Evolutionary conservation across 2,329 filamentous ascomycete genomes (phyloP).

Genomic region (Aspergillus felis): DNA sequence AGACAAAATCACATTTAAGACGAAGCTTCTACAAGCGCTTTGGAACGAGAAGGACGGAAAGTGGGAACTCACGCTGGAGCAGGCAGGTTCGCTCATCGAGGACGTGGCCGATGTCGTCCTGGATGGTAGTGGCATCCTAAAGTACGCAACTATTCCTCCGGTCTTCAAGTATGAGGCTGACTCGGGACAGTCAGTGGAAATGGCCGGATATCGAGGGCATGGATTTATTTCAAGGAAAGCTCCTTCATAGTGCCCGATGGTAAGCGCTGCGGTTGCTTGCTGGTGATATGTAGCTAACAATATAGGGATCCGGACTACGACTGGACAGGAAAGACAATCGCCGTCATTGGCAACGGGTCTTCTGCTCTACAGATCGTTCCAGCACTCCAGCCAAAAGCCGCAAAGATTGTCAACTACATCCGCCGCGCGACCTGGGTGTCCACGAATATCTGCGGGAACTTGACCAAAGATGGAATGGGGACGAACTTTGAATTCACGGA

Average conservation of each 20-base stretch:
- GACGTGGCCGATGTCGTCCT: constrained; percentile 19
- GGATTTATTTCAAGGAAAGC: constrained; percentile 29
- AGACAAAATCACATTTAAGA: constrained; percentile 33
- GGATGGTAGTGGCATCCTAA: constrained; percentile 26
- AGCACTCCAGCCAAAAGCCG: constrained; percentile 11
- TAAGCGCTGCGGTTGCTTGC: background rate
- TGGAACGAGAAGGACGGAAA: constrained; percentile 28
- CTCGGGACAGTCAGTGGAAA: constrained; percentile 15
- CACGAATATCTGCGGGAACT: constrained; percentile 15
- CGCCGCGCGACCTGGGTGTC: constrained; percentile 28
- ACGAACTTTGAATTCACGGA: constrained; percentile 20
- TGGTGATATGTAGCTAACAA: background rate
- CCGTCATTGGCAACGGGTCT: constrained; percentile 33
- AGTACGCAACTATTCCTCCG: constrained; percentile 1
- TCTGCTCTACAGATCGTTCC: background rate
- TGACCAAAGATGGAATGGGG: constrained; percentile 18
- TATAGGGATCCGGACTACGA: constrained; percentile 24
- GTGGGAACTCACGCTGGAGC: constrained; percentile 16
- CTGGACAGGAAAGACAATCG: constrained; percentile 23
- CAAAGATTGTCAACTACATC: constrained; percentile 25
- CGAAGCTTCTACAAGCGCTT: constrained; percentile 34
- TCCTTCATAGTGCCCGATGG: constrained; percentile 38
- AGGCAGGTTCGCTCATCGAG: constrained; percentile 5
- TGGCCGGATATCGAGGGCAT: constrained; percentile 19
- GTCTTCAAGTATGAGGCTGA: background rate